Base-by-base conservation (phyloP, 2,329 filamentous ascomycete species). In the Fusarium nisikadoi region DNA sequence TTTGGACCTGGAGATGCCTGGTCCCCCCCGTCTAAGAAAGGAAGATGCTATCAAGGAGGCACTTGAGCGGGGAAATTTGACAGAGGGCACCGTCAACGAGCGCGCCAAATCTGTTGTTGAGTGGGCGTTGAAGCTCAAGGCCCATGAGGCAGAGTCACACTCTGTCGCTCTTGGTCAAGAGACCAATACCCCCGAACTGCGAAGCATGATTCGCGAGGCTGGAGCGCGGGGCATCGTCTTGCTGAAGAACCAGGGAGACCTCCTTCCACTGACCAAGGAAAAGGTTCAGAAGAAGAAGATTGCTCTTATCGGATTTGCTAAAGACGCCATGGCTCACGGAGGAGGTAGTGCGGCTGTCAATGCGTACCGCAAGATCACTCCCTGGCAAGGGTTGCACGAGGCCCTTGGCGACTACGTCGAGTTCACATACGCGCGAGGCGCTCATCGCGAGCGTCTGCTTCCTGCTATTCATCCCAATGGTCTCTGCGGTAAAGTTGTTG, bases 171-270 rank as follows among this genome's bases (percentile, higher is more conserved):
- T 65, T 3, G 70, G 61, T 17, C 41, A 64, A 16, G 50, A 49
- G 3, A 70, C 65, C 0, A 68, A 74, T 47, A 77, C 68, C 11
- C 76, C 76, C 5, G 79, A 82, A 46, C 50, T 72, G 7, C 47
- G 72, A 8, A 66, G 35, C 1, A 68, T 79, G 53, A 77, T 79
- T 23, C 73, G 77, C 4, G 71, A 77, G 7, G 70, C 73, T 5
- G 75, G 74, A 8, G 74, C 75, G 1, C 86, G 89, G 62, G 88
- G 88, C 0, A 87, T 91, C 16, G 89, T 92, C 2, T 84, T 92
- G 16, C 80, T 92, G 42, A 91, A 92, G 80, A 92, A 92, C 65
- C 83, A 90, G 25, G 83, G 84, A 35, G 79, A 81, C 16, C 79
- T 88, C 5, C 81, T 92, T 3, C 90, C 90, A 1, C 75, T 89